These are phyloP conservation scores for Lumnitzera racemosa DNA, from an alignment of 345 rosid genomes.

Conservation along the genomic window DNA sequence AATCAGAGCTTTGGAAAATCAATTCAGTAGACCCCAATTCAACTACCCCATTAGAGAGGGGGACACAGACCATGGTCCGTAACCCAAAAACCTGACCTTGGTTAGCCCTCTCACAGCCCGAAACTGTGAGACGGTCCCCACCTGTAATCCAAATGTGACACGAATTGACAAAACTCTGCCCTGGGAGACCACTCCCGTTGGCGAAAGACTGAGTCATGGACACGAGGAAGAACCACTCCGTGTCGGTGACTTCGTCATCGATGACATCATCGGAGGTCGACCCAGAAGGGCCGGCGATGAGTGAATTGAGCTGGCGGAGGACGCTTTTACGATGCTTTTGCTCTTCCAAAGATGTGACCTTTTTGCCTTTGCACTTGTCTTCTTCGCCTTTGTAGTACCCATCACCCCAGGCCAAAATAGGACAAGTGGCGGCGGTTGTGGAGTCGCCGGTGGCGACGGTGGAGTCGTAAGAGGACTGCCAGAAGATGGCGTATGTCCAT, in stretches of 20 bases:
- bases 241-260: constrained; percentile 89
- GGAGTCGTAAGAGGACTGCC: constrained; percentile 83
- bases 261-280: constrained; percentile 45
- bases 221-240: constrained; percentile 93
- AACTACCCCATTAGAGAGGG: constrained; percentile 74
- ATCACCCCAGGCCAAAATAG: constrained; percentile 82
- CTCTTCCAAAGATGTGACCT: constrained; percentile 39
- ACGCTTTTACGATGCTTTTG: constrained; percentile 82
- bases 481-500: constrained; percentile 96
- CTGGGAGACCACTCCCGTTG: constrained; percentile 62
- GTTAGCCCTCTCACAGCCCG: constrained; percentile 62
- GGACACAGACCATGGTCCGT: constrained; percentile 72
- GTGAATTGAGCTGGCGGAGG: constrained; percentile 69
- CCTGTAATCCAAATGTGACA: constrained; percentile 66
- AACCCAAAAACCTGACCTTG: constrained; percentile 74
- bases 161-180: constrained; percentile 56
- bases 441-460: constrained; percentile 21
- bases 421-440: not conserved
- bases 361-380: constrained; percentile 40
- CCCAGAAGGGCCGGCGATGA: constrained; percentile 53
- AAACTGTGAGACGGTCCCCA: constrained; percentile 41
- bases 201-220: constrained; percentile 85
- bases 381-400: constrained; percentile 91
- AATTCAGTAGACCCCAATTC: constrained; percentile 81
- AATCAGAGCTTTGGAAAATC: constrained; percentile 64